Base-by-base conservation (phyloP, 73 alveolate genomes). In the Durusdinium trenchii region DNA sequence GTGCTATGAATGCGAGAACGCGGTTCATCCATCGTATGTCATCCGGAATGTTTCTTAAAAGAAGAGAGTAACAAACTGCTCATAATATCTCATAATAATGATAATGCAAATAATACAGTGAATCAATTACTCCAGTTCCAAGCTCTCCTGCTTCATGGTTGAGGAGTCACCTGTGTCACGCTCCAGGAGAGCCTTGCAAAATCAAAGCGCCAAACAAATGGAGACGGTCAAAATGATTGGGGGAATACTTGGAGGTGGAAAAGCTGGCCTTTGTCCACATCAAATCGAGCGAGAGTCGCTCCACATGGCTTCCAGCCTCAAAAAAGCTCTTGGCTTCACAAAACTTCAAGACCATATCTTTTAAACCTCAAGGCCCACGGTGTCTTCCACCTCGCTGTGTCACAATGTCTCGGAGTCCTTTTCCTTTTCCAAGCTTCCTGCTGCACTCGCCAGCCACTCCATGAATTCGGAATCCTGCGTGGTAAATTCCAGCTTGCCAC, bases 281-380 rank as follows among this genome's bases (percentile, higher is more conserved):
- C 48, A 89, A 40, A 20, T 89, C 96, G 86, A 89, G 71, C 42
- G 96, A 89, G 48, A 89, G 96, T 20, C 96, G 96, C 32, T 89
- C 96, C 86, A 89, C 86, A 16, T 89, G 96, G 96, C 96, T 89
- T 42, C 96, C 83, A 48, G 96, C 96, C 96, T 89, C 28, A 47
- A 40, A n/a, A n/a, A n/a, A n/a, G n/a, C n/a, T n/a, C n/a, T n/a
- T n/a, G n/a, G n/a, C n/a, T n/a, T n/a, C n/a, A n/a, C n/a, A n/a
- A n/a, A n/a, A n/a, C n/a, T n/a, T n/a, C n/a, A n/a, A n/a, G n/a
- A n/a, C n/a, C n/a, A n/a, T n/a, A n/a, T n/a, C n/a, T n/a, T n/a
- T n/a, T n/a, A n/a, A n/a, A n/a, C n/a, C n/a, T n/a, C n/a, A n/a
- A n/a, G n/a, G n/a, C n/a, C n/a, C n/a, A n/a, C n/a, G n/a, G 69